Evolutionary conservation across 2,329 filamentous ascomycete genomes (phyloP), one percentile per base, ranked within the genome.

Genomic region (Cytospora chrysosperma): DNA sequence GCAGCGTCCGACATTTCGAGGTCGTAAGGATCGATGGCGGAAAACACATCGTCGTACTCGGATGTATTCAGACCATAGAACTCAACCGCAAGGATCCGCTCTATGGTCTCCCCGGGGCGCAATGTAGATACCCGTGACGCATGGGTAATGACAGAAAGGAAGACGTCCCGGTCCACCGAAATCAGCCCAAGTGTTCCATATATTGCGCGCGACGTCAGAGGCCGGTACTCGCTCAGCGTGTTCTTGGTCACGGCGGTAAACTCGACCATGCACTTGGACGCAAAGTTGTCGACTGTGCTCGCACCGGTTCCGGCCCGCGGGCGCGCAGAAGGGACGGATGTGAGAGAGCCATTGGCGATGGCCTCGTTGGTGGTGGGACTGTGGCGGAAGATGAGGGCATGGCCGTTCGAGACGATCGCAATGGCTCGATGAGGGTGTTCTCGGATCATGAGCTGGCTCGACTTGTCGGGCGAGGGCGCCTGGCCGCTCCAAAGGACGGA

Each of bases 31-130:
- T 88, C 86, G 17, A 83, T 71, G 32, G 64, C 40, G 12, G 81
- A 79, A 30, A 86, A 80, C 34, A 93, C 84, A 75, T 93, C 85
- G 75, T 98, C 95, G 76, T 96, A 97, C 68, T 92, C 88, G 49
- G 89, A 82, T 70, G 89, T 90, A 75, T 92, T 98, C 65, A 99
- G 79, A 73, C 95, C 98, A 78, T 96, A 92, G 75, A 98, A 98
- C 68, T 95, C 91, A 64, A 97, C 94, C 24, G 85, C 87, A 65
- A 88, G 84, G 70, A 98, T 98, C 75, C 88, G 88, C 77, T 95
- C 91, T 27, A 97, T 89, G 4, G 90, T 94, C 80, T 98, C 94
- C 54, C 92, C 92, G 0, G 93, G 93, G 55, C 93, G 84, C 55
- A 97, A 84, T 1, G 87, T 92, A 19, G 93, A 94, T 7, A 93